Evolutionary conservation across 2,329 filamentous ascomycete species (phyloP).

Genomic region (Cladosporium sp.): DNA sequence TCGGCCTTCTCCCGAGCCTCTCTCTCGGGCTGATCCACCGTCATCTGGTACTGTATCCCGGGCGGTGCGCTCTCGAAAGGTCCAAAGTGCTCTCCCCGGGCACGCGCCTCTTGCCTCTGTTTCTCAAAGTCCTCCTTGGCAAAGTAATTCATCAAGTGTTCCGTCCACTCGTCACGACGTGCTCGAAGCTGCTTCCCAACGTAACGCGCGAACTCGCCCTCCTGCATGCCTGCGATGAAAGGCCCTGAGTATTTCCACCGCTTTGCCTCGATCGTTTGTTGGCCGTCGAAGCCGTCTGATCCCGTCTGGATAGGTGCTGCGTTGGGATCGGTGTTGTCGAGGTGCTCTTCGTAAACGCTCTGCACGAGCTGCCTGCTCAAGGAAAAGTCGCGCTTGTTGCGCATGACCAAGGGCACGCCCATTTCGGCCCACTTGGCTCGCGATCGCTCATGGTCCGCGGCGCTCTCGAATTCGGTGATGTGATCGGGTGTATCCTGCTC

Average conservation of each 20-base stretch:
- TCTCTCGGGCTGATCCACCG: background rate
- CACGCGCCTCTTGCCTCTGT: slow-evolving; percentile 15
- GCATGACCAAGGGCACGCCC: slow-evolving; percentile 59
- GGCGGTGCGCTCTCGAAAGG: slow-evolving; percentile 5
- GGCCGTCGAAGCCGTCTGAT: slow-evolving; percentile 14
- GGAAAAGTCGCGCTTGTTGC: slow-evolving; percentile 19
- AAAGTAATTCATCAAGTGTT: slow-evolving; percentile 24
- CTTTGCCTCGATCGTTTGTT: slow-evolving; percentile 21
- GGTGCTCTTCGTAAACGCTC: slow-evolving; percentile 36
- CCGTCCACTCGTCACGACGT: slow-evolving; percentile 25
- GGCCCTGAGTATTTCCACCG: slow-evolving; percentile 55
- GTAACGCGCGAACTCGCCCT: slow-evolving; percentile 50
- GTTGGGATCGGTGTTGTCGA: slow-evolving; percentile 38
- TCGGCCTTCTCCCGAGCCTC: background rate
- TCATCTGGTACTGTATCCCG: background rate
- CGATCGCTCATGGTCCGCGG: slow-evolving; percentile 73
- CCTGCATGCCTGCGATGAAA: slow-evolving; percentile 51
- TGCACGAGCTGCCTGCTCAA: slow-evolving; percentile 7
- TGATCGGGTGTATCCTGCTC: slow-evolving; percentile 79
- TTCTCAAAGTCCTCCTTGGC: slow-evolving; percentile 13
- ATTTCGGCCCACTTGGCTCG: slow-evolving; percentile 83
- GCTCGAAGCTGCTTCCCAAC: slow-evolving; percentile 40
- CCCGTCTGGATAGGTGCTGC: slow-evolving; percentile 16
- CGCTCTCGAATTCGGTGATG: slow-evolving; percentile 80
- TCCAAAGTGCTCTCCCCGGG: slow-evolving; percentile 17